Evolutionary conservation across 768 basidiomycete species (phyloP), one percentile per base, ranked within the genome.

Genomic region (Auricularia sp.): DNA sequence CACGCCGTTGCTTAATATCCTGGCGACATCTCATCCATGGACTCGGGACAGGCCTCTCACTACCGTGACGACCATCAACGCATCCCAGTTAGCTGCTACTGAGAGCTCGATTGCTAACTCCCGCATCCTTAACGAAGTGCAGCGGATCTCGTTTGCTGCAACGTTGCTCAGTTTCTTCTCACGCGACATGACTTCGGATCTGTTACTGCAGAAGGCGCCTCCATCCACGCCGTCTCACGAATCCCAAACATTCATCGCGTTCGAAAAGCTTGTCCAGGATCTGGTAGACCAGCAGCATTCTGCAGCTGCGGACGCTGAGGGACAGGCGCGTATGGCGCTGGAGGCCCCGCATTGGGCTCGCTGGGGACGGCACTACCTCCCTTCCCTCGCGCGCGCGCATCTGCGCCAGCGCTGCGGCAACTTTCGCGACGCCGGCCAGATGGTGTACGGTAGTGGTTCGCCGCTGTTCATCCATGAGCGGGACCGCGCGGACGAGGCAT

Each of bases 331-430:
- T 29, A 33, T 59, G 56, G 56, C 56, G 56, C 34, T 59, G 4
- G 23, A 59, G 18, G 16, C 18, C 18, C 64, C 29, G 3, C 47
- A 64, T 12, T 68, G 64, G 62, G 43, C 54, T 11, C 42, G 39
- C n/a, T 68, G 67, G 67, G 67, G 67, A 8, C 54, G 44, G 12
- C 67, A 68, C 59, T 68, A 68, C 64, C 62, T 67, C 36, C 67
- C 65, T 7, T 65, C 61, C 21, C 12, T 68, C n/a, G 64, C 67
- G n/a, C 66, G 66, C 44, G 42, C 67, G 11, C 67, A 68, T 47
- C 66, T 63, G 14, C 61, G 66, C 36, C 66, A 68, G 62, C 66
- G 64, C 36, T 67, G 66, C 58, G 42, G 61, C 53, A 68, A 68
- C 63, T 68, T 68, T 61, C 67, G 67, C n/a, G 67, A 68, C 61